A percentile compares a stretch with the other conserved stretches of the same genome.
phyloP scores from a whole-genome alignment of 495 filamentous ascomycete species.

The Pseudoneurospora amorphoporcata region DNA sequence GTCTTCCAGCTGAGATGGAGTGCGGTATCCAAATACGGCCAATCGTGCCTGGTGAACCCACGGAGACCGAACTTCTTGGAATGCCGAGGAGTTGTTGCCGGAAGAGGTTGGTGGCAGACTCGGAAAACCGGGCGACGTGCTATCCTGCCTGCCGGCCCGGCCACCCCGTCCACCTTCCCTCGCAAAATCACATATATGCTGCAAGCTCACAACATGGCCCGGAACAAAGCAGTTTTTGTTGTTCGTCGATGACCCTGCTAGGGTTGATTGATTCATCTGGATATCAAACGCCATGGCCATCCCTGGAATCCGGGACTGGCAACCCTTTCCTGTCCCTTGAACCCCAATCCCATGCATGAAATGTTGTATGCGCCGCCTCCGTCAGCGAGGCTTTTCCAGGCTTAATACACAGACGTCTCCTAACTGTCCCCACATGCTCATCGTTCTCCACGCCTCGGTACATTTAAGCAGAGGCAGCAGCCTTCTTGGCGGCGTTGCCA shows the following conservation, averaged over 20 bases:
- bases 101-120: background rate
- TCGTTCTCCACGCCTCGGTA: conserved; percentile 4
- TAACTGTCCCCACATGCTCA: background rate
- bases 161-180: background rate
- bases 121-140: background rate
- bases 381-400: conserved; percentile 4
- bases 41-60: background rate
- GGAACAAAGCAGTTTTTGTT: background rate
- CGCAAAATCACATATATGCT: background rate
- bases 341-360: conserved; percentile 15
- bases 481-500: conserved; percentile 73
- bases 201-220: background rate
- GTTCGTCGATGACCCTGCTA: conserved; percentile 9
- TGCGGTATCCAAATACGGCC: background rate
- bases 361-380: conserved; percentile 8
- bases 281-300: conserved; percentile 32
- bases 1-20: background rate
- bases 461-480: conserved; percentile 25
- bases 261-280: conserved; percentile 20
- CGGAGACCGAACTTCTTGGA: background rate
- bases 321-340: conserved; percentile 15
- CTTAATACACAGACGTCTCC: conserved; percentile 15
- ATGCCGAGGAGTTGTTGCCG: background rate
- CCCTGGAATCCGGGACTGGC: conserved; percentile 23
- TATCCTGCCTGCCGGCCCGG: background rate